A percentile compares a stretch with the other conserved stretches of the same genome.
Conservation (phyloP, 164 flowering plant genomes). For the Berberis thunbergii region DNA sequence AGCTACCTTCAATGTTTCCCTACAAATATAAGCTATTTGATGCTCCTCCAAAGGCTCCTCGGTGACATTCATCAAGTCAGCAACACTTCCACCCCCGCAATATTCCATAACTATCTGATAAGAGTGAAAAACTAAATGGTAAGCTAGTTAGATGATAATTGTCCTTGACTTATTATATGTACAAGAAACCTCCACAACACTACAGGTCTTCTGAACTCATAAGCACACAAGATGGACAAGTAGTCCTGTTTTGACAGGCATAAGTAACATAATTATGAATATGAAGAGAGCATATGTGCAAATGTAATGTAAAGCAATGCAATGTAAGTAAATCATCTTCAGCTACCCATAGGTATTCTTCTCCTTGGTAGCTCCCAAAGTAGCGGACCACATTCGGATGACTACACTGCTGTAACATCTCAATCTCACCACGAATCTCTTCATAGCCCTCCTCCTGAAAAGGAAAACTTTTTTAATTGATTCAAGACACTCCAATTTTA, state of each 20-base stretch:
- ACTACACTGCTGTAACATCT: constrained; percentile 97
- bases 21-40: constrained; percentile 95
- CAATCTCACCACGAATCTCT: constrained; percentile 98
- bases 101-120: constrained; percentile 99
- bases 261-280: not conserved
- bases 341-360: constrained; percentile 94
- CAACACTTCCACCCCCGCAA: constrained; percentile 99
- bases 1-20: constrained; percentile 89
- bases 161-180: too few relatives aligned
- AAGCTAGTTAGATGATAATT: not conserved
- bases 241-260: not conserved
- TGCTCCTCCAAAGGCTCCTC: constrained; percentile 88
- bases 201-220: not conserved
- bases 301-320: not conserved
- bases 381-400: constrained; percentile 99
- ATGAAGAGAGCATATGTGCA: not conserved
- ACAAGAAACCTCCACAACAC: not conserved
- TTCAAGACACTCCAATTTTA: constrained; percentile 4
- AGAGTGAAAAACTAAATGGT: constrained; percentile 7
- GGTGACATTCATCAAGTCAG: constrained; percentile 87
- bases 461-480: not conserved
- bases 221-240: not conserved
- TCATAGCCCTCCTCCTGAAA: constrained; percentile 97
- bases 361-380: constrained; percentile 98
- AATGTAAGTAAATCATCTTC: not conserved